Evolutionary conservation across 176 grass and related monocot genomes (phyloP), one percentile per base, ranked within the genome.

Genomic region (Microstegium vimineum): DNA sequence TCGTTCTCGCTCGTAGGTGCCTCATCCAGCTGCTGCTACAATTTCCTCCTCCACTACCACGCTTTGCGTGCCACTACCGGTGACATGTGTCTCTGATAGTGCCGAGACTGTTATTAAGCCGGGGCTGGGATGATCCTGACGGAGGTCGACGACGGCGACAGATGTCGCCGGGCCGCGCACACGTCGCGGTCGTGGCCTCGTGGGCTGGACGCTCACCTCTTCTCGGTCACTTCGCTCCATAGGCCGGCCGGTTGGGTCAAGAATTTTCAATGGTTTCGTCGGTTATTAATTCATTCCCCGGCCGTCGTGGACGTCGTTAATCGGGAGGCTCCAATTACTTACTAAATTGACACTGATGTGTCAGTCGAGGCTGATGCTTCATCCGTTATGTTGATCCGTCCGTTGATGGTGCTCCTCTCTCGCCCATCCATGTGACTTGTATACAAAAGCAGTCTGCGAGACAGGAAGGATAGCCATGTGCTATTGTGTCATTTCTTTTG

Each of bases 261-360:
- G 66, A 83, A n/a, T n/a, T n/a, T n/a, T 66, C 66, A 46, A 51
- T 51, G 1, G 6, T 56, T 77, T 40, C 5, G 25, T 52, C 2
- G 14, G 2, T 0, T 35, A 2, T 11, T 9, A 47, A 16, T 17
- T 47, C 6, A 52, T 73, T 74, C 25, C 35, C 10, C 52, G n/a
- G n/a, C n/a, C n/a, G 14, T 86, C 26, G 20, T 54, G 62, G 36
- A 46, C 35, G 61, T 81, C 85, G 70, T 68, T 68, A 60, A 81
- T 86, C 78, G 68, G 62, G 77, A 60, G 35, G 46, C 20, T 22
- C 7, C 20, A 43, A 23, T 62, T 14, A 9, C 33, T 33, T 42
- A n/a, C n/a, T n/a, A n/a, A n/a, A 13, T 42, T 8, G 16, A n/a
- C n/a, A n/a, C n/a, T n/a, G n/a, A n/a, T n/a, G n/a, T n/a, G n/a